Conservation (phyloP, 2,329 filamentous ascomycete genomes). For the Ophiocordyceps sinensis region DNA sequence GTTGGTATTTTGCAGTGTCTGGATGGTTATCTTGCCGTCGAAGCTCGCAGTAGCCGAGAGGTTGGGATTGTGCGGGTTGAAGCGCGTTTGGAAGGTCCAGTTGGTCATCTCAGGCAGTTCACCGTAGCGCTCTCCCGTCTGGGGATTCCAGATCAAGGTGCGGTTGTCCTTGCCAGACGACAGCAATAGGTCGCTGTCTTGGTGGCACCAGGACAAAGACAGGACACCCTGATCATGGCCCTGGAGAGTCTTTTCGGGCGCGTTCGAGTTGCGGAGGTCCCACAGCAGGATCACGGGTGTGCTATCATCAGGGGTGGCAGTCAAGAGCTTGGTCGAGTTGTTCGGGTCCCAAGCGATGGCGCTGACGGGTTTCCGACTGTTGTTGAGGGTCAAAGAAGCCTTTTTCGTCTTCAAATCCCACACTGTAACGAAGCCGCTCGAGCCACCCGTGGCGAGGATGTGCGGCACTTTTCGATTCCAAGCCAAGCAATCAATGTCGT, state of each 20-base stretch:
- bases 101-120: constrained; percentile 98
- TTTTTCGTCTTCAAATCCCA: constrained; percentile 99
- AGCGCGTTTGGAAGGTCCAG: constrained; percentile 93
- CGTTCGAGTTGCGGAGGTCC: constrained; percentile 93
- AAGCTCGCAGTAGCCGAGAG: constrained; percentile 92
- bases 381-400: constrained; percentile 89
- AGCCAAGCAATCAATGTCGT: constrained; percentile 90
- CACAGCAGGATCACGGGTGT: constrained; percentile 81
- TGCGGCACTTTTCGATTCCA: constrained; percentile 98
- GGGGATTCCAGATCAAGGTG: constrained; percentile 91
- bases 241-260: constrained; percentile 73
- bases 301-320: constrained; percentile 78
- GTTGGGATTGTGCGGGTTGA: constrained; percentile 85
- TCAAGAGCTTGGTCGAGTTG: constrained; percentile 85
- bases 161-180: constrained; percentile 96
- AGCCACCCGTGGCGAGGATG: constrained; percentile 87
- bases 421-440: constrained; percentile 88
- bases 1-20: constrained; percentile 90
- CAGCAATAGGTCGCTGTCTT: constrained; percentile 77
- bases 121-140: constrained; percentile 73
- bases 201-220: constrained; percentile 87
- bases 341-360: constrained; percentile 96
- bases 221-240: constrained; percentile 92
- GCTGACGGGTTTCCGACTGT: constrained; percentile 86
- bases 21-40: constrained; percentile 87